phyloP scores from a whole-genome alignment of 140 eudicot species.

The Oenanthe javanica region DNA sequence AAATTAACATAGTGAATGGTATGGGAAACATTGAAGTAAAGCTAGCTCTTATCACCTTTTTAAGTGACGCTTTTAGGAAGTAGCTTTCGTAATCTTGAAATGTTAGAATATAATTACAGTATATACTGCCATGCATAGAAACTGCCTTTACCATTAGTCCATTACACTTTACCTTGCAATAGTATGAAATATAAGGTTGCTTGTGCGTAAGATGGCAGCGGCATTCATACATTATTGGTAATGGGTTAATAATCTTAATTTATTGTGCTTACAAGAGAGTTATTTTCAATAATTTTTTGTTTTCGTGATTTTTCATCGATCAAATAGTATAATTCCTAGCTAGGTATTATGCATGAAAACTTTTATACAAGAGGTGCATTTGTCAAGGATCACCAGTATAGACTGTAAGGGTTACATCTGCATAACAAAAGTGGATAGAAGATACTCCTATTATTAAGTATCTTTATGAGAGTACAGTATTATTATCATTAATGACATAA shows the following conservation, averaged over 20 bases:
- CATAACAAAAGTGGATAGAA: not conserved
- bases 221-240: not conserved
- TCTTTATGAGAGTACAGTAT: not conserved
- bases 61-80: not conserved
- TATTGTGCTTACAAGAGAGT: not conserved
- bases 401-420: not conserved
- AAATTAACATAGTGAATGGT: not conserved
- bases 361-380: not conserved
- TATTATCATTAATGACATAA: not conserved
- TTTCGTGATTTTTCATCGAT: not conserved
- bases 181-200: not conserved
- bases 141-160: not conserved
- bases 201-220: not conserved
- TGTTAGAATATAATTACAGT: not conserved
- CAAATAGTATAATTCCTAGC: not conserved
- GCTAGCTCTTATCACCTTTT: not conserved
- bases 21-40: not conserved
- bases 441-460: not conserved
- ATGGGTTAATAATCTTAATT: not conserved
- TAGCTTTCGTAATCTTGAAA: not conserved
- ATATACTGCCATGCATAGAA: not conserved
- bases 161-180: not conserved
- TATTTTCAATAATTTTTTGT: too few relatives aligned
- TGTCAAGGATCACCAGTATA: not conserved
- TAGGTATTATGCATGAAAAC: not conserved